phyloP scores from a whole-genome alignment of 176 grass and related monocot genomes.

The Guadua angustifolia region DNA sequence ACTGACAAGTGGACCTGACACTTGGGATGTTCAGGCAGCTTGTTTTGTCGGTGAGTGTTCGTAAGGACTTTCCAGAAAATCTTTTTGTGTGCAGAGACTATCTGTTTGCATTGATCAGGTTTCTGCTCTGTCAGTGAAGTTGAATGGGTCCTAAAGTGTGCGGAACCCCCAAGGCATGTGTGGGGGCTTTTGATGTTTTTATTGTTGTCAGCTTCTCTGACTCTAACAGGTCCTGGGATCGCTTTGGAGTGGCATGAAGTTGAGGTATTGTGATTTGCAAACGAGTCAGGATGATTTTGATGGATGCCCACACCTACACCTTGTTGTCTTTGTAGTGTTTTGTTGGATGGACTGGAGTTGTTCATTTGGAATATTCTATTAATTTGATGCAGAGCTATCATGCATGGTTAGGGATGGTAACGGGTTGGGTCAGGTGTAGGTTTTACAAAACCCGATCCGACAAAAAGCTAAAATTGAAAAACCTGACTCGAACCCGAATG shows the following conservation, averaged over 20 bases:
- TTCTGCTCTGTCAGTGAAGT: conserved; percentile 18
- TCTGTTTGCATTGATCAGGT: conserved; percentile 5
- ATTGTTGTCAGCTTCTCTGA: conserved; percentile 29
- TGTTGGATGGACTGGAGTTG: background rate
- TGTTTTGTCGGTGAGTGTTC: background rate
- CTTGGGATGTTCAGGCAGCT: background rate
- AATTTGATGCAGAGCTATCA: background rate
- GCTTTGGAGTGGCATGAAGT: background rate
- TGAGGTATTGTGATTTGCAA: background rate
- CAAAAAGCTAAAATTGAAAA: too few species aligned
- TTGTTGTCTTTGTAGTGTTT: background rate
- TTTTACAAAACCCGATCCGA: too few species aligned
- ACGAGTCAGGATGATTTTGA: background rate
- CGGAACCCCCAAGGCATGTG: background rate
- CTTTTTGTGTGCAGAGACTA: background rate
- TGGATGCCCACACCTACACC: background rate
- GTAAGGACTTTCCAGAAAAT: conserved; percentile 1
- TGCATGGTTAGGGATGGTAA: too few species aligned
- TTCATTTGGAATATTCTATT: background rate
- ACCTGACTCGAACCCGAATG: too few species aligned
- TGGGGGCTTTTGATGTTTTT: background rate
- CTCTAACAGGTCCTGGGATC: background rate
- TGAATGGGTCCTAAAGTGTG: background rate
- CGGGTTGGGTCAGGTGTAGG: too few species aligned
- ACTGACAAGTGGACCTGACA: conserved; percentile 15